These are phyloP conservation scores for Aspergillus latus DNA, from an alignment of 2,329 filamentous ascomycete species.

Conservation along the genomic window DNA sequence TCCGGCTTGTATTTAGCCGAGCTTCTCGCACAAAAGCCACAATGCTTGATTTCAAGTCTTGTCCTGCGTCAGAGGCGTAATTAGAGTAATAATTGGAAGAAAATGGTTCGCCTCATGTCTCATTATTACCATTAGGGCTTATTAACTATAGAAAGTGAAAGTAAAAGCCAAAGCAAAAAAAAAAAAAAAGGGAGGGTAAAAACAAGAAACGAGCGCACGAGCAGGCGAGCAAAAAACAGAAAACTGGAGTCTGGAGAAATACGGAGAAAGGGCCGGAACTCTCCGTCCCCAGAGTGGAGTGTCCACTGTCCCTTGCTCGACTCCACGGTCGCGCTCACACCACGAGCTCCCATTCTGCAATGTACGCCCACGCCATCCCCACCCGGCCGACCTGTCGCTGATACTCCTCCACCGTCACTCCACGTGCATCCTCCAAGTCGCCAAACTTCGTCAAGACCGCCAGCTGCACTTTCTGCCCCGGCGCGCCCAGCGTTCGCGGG, in stretches of 20 bases:
- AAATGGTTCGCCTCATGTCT: background rate
- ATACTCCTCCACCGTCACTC: slow-evolving; percentile 52
- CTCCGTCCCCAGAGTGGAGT: background rate
- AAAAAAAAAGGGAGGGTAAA: too few relatives aligned
- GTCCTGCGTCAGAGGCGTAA: slow-evolving; percentile 4
- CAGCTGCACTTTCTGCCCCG: slow-evolving; percentile 67
- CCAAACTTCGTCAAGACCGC: slow-evolving; percentile 59
- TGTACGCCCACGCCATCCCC: slow-evolving; percentile 51
- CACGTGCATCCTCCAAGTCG: slow-evolving; percentile 53
- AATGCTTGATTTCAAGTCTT: slow-evolving; percentile 2
- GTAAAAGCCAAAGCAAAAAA: background rate
- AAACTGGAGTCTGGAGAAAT: background rate
- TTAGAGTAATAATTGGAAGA: background rate
- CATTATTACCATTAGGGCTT: background rate
- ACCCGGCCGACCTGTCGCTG: slow-evolving; percentile 48
- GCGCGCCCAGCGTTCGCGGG: slow-evolving; percentile 62
- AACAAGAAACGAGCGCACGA: too few relatives aligned
- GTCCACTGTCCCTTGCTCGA: background rate
- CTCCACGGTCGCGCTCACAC: background rate
- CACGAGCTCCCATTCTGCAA: slow-evolving; percentile 59
- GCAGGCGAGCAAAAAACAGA: background rate
- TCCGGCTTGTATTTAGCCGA: background rate
- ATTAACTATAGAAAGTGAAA: background rate
- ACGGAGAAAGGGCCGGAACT: background rate
- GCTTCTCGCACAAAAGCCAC: background rate